Percentiles rank a stretch among this genome's conserved stretches.
phyloP scores from a whole-genome alignment of 1,284 basidiomycete species.

The Leccinum huronense region DNA sequence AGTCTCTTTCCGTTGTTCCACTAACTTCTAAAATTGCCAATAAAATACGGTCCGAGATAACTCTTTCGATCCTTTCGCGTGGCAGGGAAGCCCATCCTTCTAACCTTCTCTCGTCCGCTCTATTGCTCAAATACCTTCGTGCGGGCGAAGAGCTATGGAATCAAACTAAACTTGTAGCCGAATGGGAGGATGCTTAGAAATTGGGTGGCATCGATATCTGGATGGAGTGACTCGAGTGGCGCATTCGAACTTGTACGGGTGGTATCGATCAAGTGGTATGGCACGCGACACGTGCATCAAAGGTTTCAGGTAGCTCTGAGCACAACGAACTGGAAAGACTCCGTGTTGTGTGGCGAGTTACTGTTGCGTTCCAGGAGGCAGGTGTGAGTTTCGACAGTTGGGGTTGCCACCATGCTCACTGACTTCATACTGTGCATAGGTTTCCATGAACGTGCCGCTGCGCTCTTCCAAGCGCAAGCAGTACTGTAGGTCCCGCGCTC shows the following conservation, averaged over 20 bases:
- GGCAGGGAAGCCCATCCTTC: constrained; percentile 56
- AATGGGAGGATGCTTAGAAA: constrained; percentile 73
- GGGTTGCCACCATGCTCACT: constrained; percentile 10
- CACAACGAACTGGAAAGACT: constrained; percentile 56
- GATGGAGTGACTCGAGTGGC: constrained; percentile 78
- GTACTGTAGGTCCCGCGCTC: constrained; percentile 55
- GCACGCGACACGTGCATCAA: constrained; percentile 46
- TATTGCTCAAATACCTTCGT: constrained; percentile 64
- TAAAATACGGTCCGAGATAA: constrained; percentile 65
- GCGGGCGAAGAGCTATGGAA: constrained; percentile 74
- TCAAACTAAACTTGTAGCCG: constrained; percentile 48
- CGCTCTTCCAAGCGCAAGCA: constrained; percentile 73
- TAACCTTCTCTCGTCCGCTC: constrained; percentile 47
- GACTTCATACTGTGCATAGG: constrained; percentile 37
- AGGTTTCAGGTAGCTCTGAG: constrained; percentile 39
- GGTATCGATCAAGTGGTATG: constrained; percentile 53
- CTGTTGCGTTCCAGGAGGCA: constrained; percentile 69
- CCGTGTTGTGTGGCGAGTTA: constrained; percentile 68
- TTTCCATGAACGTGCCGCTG: constrained; percentile 62
- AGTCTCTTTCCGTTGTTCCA: constrained; percentile 59
- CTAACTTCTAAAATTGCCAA: constrained; percentile 60
- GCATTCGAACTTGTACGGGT: constrained; percentile 45
- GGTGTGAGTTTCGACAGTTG: constrained; percentile 48
- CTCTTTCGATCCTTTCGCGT: constrained; percentile 63
- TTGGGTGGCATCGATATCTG: constrained; percentile 53